These are phyloP conservation scores for Rheum nobile DNA, from an alignment of 148 eudicot genomes.

Conservation along the genomic window DNA sequence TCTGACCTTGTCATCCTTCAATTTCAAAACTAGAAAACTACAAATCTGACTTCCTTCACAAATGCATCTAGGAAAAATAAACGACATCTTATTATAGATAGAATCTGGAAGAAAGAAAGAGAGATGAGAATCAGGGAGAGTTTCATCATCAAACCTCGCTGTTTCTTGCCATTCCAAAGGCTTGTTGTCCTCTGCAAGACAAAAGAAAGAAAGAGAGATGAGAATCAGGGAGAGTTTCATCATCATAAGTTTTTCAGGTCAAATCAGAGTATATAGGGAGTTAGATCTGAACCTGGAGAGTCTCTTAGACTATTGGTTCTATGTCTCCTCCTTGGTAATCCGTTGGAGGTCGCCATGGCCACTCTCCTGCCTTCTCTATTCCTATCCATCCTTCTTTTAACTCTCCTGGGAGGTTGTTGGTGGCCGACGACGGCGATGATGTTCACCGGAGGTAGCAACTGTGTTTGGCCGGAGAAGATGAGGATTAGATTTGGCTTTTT, in stretches of 20 bases:
- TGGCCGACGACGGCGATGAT: too few species aligned
- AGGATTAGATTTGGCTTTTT: too few species aligned
- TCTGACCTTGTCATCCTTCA: too few species aligned
- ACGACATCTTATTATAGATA: too few species aligned
- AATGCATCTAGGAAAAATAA: too few species aligned
- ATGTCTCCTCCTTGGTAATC: conserved; percentile 47
- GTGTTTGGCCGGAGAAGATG: too few species aligned
- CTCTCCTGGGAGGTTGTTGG: too few species aligned
- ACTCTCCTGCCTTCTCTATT: conserved; percentile 65
- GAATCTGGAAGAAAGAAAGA: conserved; percentile 12
- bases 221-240: background rate
- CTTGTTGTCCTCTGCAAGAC: conserved; percentile 63
- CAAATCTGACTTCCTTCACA: too few species aligned
- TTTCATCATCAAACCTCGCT: conserved; percentile 19
- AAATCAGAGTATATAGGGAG: background rate
- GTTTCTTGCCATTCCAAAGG: conserved; percentile 40
- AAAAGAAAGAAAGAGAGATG: conserved; percentile 13
- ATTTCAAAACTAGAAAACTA: too few species aligned
- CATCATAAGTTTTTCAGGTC: background rate
- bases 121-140: background rate
- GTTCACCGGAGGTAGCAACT: too few species aligned
- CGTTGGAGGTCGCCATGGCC: conserved; percentile 34
- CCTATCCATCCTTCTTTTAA: conserved; percentile 44
- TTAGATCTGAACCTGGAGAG: conserved; percentile 67
- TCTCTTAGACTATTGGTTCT: conserved; percentile 47